These are phyloP conservation scores for Camellia oleifera DNA, from an alignment of 179 eudicot genomes.

Conservation along the genomic window DNA sequence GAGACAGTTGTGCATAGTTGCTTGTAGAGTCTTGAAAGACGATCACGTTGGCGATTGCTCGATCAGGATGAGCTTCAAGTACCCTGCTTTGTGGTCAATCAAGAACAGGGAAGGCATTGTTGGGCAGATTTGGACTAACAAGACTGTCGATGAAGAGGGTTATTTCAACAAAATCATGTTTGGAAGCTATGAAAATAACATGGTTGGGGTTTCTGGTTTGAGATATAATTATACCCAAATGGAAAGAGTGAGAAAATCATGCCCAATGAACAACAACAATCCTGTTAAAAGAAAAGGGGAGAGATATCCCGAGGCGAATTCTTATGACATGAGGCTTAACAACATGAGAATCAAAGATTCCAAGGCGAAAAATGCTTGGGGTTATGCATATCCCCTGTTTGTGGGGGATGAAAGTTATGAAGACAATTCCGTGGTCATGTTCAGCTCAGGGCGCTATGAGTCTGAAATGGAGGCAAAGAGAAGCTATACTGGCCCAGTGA, in stretches of 20 bases:
- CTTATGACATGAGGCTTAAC: conserved; percentile 47
- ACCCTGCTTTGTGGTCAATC: conserved; percentile 45
- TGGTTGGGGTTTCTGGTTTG: conserved; percentile 31
- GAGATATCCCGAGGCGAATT: conserved; percentile 40
- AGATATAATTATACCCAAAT: conserved; percentile 54
- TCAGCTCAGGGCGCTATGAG: no score
- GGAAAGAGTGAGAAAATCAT: conserved; percentile 31
- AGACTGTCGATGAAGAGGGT: conserved; percentile 33
- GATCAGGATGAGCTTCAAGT: conserved; percentile 45
- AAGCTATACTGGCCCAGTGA: conserved; percentile 13
- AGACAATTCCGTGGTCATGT: no score
- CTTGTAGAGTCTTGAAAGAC: conserved; percentile 28
- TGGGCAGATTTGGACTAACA: conserved; percentile 62
- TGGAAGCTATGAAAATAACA: conserved; percentile 23
- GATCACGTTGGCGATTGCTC: conserved; percentile 34
- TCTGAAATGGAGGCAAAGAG: conserved; percentile 14
- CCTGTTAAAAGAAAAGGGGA: conserved; percentile 21
- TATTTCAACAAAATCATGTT: conserved; percentile 44
- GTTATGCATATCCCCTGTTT: conserved; percentile 42
- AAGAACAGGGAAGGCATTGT: conserved; percentile 28
- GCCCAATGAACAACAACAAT: conserved; percentile 35
- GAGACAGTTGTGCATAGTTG: conserved; percentile 19
- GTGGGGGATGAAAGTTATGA: conserved; percentile 29
- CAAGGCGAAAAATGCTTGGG: conserved; percentile 35
- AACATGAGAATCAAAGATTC: conserved; percentile 37